Base-by-base conservation (phyloP, 2,329 filamentous ascomycete species). In the Xylaria hypoxylon region DNA sequence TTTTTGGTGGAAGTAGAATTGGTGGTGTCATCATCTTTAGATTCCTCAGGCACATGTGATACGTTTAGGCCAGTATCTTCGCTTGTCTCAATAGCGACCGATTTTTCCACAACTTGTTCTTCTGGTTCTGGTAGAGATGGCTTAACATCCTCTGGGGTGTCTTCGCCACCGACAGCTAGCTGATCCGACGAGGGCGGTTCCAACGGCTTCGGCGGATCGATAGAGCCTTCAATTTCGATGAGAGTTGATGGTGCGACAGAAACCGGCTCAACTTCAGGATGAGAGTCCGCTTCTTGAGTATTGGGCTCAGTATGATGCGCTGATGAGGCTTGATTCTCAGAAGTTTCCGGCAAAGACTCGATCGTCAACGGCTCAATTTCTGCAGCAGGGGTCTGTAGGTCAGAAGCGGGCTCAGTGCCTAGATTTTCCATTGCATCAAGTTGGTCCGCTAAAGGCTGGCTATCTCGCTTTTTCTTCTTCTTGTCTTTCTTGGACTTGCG, bases 1-100 rank as follows among this genome's bases (percentile, higher is more conserved):
- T 79, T 77, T 69, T 79, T 79, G 33, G 71, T 45, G 17, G 68
- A 24, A 33, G 24, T 51, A 38, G 69, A 51, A 26, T 70, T 55
- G 26, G 61, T 31, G n/a, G 59, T 64, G 4, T 73, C 70, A 35
- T 74, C 71, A 28, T 69, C 67, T 48, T 51, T 55, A 2, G 24
- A 22, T 38, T 56, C 53, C 17, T 57, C 53, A 1, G 47, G n/a
- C 17, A 2, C 31, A 28, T 17, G 17, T 42, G 35, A 47, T 53
- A n/a, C 38, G n/a, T n/a, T 56, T n/a, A 3, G 22, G 15, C 44
- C 61, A 22, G 50, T 26, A 19, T 19, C 45, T 17, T 50, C 48
- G 17, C 31, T 56, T 17, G 19, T 38, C 45, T 59, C 26, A 31
- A 48, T 7, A 28, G 40, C 2, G 51, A 38, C 24, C 22, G 40